Evolutionary conservation across 129 eudicot genomes (phyloP), one percentile per base, ranked within the genome.

Genomic region (Calendula officinalis): DNA sequence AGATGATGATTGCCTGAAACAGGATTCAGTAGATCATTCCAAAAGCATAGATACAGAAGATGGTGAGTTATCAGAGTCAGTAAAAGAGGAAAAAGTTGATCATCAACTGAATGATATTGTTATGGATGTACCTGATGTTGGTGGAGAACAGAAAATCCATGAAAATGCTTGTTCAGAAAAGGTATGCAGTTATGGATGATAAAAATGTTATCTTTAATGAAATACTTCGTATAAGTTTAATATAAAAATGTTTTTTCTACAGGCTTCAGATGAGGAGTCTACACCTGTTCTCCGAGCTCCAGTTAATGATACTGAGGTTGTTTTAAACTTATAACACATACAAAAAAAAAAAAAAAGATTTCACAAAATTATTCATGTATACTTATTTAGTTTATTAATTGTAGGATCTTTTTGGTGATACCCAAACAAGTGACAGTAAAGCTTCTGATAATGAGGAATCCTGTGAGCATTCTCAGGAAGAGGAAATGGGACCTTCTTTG

Each of bases 291-390:
- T 87, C 63, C 87, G 95, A 48, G 67, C 90, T 56, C 90, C 94
- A 46, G 77, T 80, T 66, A 66, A 82, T 53, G 95, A 91, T 74
- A 91, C 95, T 17, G 86, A 91, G 97, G 97, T 91, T 78, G 43
- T 14, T 22, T 56, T 41, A 30, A 42, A 14, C 42, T 49, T 70
- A 13, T n/a, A 65, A 5, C 41, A 50, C 13, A 15, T 12, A 40
- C 50, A 9, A 43, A 11, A 32, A 7, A 55, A 11, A 32, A 7
- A 55, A 47, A 3, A 12, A 15, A 56, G 22, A 12, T 9, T 61
- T 27, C 30, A 17, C 45, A 8, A 2, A 65, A 30, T 43, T 55
- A 30, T 55, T 37, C 10, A 8, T 52, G 40, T 43, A 48, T 41
- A 32, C 61, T 45, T 43, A 51, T 15, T 58, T 14, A 43, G 16